Evolutionary conservation across 306 rosid genomes (phyloP).

Genomic region (Sicyos baderoa): DNA sequence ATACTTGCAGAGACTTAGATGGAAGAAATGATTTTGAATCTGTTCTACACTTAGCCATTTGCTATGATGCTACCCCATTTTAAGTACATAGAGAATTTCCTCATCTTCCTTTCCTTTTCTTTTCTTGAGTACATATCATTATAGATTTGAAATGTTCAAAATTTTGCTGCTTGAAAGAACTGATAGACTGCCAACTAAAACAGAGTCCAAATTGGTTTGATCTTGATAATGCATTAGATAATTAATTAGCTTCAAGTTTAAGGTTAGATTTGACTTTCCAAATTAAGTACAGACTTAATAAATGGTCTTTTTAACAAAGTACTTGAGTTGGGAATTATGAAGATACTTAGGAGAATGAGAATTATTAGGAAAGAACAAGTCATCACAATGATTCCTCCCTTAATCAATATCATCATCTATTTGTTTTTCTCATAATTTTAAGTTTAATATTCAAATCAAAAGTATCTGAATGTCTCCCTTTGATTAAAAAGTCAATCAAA

Average conservation of each 20-base stretch:
- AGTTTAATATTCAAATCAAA: no score
- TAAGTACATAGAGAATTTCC: slow-evolving; percentile 1
- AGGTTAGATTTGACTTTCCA: background rate
- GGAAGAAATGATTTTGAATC: slow-evolving; percentile 12
- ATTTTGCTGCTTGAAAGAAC: background rate
- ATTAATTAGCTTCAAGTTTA: background rate
- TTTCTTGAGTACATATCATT: background rate
- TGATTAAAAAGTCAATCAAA: no score
- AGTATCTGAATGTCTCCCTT: no score
- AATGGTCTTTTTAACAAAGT: no score
- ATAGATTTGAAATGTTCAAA: background rate
- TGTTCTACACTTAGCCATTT: background rate
- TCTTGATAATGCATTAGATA: background rate
- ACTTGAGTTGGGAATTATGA: no score
- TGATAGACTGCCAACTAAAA: background rate
- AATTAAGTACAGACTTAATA: background rate
- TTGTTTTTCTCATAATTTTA: no score
- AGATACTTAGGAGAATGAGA: no score
- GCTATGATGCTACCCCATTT: background rate
- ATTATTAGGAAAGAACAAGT: no score
- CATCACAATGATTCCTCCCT: no score
- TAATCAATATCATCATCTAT: no score
- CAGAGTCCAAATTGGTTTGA: background rate
- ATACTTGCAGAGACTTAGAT: slow-evolving; percentile 12
- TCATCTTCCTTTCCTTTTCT: no score